phyloP scores from a whole-genome alignment of 768 basidiomycete species.

The Dendrothele bispora region DNA sequence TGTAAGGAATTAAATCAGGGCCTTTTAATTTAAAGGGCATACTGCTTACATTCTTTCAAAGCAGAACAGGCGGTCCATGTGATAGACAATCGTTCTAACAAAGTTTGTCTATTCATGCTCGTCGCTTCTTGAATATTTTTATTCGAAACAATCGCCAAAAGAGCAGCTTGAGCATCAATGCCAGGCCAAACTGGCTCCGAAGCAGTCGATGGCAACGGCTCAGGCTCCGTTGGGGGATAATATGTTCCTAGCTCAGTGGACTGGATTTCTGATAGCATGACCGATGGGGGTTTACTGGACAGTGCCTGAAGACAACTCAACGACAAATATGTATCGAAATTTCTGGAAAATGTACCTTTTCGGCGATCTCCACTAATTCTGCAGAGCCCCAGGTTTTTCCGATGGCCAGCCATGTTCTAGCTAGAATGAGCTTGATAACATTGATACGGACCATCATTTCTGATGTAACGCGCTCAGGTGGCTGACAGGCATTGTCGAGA shows the following conservation, averaged over 20 bases:
- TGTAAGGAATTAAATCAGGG: slow-evolving; percentile 21
- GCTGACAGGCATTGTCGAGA: slow-evolving; percentile 52
- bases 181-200: slow-evolving; percentile 34
- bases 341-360: slow-evolving; percentile 45
- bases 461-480: slow-evolving; percentile 39
- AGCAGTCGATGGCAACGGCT: slow-evolving; percentile 36
- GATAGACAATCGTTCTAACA: slow-evolving; percentile 53
- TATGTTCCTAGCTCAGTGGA: slow-evolving; percentile 38
- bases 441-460: slow-evolving; percentile 42
- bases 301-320: slow-evolving; percentile 39
- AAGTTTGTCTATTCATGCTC: slow-evolving; percentile 55
- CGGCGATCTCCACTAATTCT: slow-evolving; percentile 52
- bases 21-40: background rate
- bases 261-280: slow-evolving; percentile 34
- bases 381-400: slow-evolving; percentile 69
- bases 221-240: slow-evolving; percentile 42
- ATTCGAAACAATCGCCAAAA: slow-evolving; percentile 56
- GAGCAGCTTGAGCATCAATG: slow-evolving; percentile 52
- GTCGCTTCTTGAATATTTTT: slow-evolving; percentile 60
- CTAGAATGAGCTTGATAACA: slow-evolving; percentile 63
- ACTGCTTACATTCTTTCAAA: slow-evolving; percentile 67
- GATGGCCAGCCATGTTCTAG: slow-evolving; percentile 64
- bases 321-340: slow-evolving; percentile 1
- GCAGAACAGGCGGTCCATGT: slow-evolving; percentile 79
- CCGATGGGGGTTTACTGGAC: slow-evolving; percentile 36